Evolutionary conservation across 345 rosid genomes (phyloP), one percentile per base, ranked within the genome.

Genomic region (Dipteronia dyeriana): DNA sequence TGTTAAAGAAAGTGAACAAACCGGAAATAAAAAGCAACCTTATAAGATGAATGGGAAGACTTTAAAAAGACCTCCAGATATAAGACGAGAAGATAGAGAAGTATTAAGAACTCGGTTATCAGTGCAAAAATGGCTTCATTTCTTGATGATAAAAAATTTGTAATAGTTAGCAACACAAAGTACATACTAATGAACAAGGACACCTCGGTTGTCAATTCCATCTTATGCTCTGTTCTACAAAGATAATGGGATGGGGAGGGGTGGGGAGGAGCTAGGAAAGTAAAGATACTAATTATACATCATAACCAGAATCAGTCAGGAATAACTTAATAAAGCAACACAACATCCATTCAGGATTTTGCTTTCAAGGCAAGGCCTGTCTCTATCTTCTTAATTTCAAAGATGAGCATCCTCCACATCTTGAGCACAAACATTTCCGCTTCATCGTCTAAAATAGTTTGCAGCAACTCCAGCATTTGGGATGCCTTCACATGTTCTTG

Each of bases 331-430:
- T 4, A 34, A 34, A 29, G 41, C 60, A 9, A 53, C 29, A 65
- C 9, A 12, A 65, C 38, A 71, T 63, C 64, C 43, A 16, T 74
- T 87, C 80, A 94, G 80, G 90, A 53, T 86, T 80, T 91, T 41
- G 92, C 67, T 82, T 87, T 89, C 83, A 86, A 53, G 51, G 91
- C 84, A 65, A 89, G 87, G 81, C 92, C 97, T 7, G 89, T 89
- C 88, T 96, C 97, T 19, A 90, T 95, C 74, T 91, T 92, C 89
- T 96, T 96, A 68, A 94, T 91, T 82, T 96, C 98, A 74, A 91
- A 96, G 82, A 96, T 94, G 60, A 94, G 97, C 99, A 96, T 94
- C 85, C 99, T 91, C 97, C 98, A 94, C 99, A 96, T 92, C 85
- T 96, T 96, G 67, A 96, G 94, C 76, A 96, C 98, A 87, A 96